A percentile compares a stretch with the other conserved stretches of the same genome.
Conservation (phyloP, 345 rosid genomes). For the Geranium rotundifolium region DNA sequence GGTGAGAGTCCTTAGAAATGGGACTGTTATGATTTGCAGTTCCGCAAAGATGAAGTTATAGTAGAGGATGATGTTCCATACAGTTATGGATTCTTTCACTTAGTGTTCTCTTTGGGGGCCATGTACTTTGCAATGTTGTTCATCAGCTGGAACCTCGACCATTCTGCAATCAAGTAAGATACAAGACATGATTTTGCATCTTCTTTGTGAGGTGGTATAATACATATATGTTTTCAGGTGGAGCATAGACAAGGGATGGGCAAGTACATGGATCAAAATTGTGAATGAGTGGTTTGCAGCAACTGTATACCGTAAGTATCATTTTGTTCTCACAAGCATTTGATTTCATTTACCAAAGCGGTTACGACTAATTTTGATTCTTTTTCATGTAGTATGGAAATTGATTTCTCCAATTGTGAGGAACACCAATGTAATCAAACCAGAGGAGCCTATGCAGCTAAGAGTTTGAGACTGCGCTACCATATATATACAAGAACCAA, state of each 20-base stretch:
- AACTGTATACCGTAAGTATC: constrained; percentile 54
- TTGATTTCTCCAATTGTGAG: too few species aligned
- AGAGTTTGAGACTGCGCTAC: too few species aligned
- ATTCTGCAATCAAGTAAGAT: constrained; percentile 39
- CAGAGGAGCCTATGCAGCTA: too few species aligned
- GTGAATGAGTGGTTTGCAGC: constrained; percentile 87
- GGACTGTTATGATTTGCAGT: constrained; percentile 22
- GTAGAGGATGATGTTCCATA: constrained; percentile 64
- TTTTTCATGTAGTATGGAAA: too few species aligned
- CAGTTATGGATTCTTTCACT: constrained; percentile 69
- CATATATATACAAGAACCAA: too few species aligned
- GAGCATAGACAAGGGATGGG: constrained; percentile 89
- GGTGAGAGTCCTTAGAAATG: too few species aligned
- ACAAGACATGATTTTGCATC: not conserved
- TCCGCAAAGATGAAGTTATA: constrained; percentile 40
- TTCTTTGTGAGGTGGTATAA: not conserved
- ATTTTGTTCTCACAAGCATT: too few species aligned
- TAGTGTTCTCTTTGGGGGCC: constrained; percentile 77
- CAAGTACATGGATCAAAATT: constrained; percentile 90
- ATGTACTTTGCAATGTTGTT: constrained; percentile 93
- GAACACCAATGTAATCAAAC: too few species aligned
- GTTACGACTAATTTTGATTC: too few species aligned
- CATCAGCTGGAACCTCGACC: constrained; percentile 70
- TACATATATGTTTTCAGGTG: constrained; percentile 31
- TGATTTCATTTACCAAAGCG: too few species aligned